Evolutionary conservation across 2,329 filamentous ascomycete genomes (phyloP), one percentile per base, ranked within the genome.

Genomic region (Ophiostoma australiae): DNA sequence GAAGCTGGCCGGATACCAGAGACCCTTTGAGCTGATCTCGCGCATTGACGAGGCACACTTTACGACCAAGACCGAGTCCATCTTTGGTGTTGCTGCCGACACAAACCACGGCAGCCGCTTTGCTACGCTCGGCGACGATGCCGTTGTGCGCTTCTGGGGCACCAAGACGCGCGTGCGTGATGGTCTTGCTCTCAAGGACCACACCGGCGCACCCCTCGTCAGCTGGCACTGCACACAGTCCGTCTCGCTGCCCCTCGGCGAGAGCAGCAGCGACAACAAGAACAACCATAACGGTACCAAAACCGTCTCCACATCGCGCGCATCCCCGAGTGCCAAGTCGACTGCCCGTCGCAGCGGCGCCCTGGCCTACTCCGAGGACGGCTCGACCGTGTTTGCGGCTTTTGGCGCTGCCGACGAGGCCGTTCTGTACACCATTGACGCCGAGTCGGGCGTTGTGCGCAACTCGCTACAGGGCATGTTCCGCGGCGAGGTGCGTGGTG

Each of bases 41-140:
- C 88, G 94, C 72, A 88, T 98, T 70, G 93, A 97, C 78, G 86
- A 88, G 10, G 94, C 95, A 20, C 94, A 99, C 79, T 83, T 84
- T 72, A 85, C 86, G 70, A 80, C 80, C 73, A 79, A 82, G 72
- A 82, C 83, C 1, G 84, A 87, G 65, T 81, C 84, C 4, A 85
- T 98, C 1, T 85, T 97, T 41, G 90, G 90, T 75, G 82, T 98
- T 6, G 87, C 87, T 2, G 85, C 90, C 20, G 89, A 94, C 73
- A 55, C 63, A 8, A 91, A 92, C 3, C 84, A 82, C 3, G 85
- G 85, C 8, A 82, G 87, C 68, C 88, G 90, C 67, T 97, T 98
- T 78, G 91, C 92, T 10, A 97, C 94, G 1, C 84, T 97, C 55
- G 95, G 94, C 48, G 87, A 90, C 70, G 94, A 99, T 78, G 89